Conservation (phyloP, 2,329 filamentous ascomycete genomes). For the Scytalidium sp. region DNA sequence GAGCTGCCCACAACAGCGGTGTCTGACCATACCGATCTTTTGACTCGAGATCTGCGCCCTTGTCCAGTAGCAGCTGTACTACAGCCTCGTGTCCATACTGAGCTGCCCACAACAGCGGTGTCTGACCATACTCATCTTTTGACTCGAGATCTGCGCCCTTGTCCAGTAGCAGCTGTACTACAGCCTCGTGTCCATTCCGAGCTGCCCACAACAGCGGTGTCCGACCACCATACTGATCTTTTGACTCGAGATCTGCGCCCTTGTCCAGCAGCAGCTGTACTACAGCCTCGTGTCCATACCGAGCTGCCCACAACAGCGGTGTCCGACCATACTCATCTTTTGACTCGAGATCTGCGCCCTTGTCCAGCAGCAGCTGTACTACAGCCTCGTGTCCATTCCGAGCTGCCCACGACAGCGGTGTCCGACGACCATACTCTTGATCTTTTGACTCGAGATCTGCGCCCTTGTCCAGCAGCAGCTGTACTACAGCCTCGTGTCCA, state of each 20-base stretch:
- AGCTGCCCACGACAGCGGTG: conserved; percentile 1
- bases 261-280: conserved; percentile 5
- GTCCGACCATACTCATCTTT: too few relatives aligned
- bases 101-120: conserved; percentile 29
- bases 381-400: background rate
- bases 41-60: conserved; percentile 10
- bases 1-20: conserved; percentile 1
- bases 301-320: too few relatives aligned
- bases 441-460: conserved; percentile 28
- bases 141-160: conserved; percentile 5
- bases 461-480: conserved; percentile 13
- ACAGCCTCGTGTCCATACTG: conserved; percentile 26
- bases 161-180: conserved; percentile 3
- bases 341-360: conserved; percentile 42
- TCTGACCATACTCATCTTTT: conserved; percentile 24
- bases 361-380: conserved; percentile 3
- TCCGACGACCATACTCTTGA: too few relatives aligned
- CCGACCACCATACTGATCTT: too few relatives aligned
- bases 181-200: conserved; percentile 4
- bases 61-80: conserved; percentile 15
- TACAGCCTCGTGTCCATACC: background rate
- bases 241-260: conserved; percentile 7
- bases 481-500: conserved; percentile 10
- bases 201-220: conserved; percentile 7
- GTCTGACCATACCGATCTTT: conserved; percentile 9